Percentiles rank a stretch among this genome's conserved stretches.
Conservation (phyloP, 1,284 basidiomycete genomes). For the Apiotrichum mycotoxinovorans region DNA sequence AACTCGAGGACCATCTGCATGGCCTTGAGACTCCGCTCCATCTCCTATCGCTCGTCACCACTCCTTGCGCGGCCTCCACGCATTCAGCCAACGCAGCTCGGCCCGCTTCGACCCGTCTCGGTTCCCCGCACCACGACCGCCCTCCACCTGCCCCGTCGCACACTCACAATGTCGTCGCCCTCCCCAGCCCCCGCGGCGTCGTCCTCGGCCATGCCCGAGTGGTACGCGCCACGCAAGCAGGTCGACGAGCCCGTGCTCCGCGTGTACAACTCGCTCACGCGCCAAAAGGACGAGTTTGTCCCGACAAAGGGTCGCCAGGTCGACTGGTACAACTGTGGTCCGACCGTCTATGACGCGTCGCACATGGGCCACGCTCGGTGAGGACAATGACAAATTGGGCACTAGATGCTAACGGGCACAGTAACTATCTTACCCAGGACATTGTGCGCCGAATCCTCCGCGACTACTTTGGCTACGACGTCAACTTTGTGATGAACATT, state of each 20-base stretch:
- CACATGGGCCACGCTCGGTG: constrained; percentile 99
- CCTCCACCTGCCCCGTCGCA: background rate
- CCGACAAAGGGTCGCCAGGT: constrained; percentile 76
- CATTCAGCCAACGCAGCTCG: background rate
- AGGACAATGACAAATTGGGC: too few relatives aligned
- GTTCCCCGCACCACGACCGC: background rate
- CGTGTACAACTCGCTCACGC: constrained; percentile 92
- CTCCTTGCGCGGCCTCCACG: background rate
- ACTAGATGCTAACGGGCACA: constrained; percentile 39
- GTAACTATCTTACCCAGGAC: constrained; percentile 98
- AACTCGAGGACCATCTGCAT: constrained; percentile 2
- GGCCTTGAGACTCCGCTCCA: background rate
- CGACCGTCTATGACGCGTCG: constrained; percentile 98
- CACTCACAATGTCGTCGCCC: constrained; percentile 22
- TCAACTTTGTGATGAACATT: constrained; percentile 99
- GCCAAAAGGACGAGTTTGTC: constrained; percentile 84
- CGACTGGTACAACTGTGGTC: constrained; percentile 99
- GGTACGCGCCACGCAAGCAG: constrained; percentile 37
- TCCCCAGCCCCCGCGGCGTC: constrained; percentile 25
- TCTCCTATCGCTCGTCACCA: background rate
- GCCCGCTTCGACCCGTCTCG: background rate
- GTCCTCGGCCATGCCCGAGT: constrained; percentile 40
- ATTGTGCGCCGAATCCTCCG: constrained; percentile 86
- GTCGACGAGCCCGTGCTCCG: constrained; percentile 58
- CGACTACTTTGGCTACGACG: constrained; percentile 96